phyloP scores from a whole-genome alignment of 352 stramenopile genomes.

The Pythium biforme region DNA sequence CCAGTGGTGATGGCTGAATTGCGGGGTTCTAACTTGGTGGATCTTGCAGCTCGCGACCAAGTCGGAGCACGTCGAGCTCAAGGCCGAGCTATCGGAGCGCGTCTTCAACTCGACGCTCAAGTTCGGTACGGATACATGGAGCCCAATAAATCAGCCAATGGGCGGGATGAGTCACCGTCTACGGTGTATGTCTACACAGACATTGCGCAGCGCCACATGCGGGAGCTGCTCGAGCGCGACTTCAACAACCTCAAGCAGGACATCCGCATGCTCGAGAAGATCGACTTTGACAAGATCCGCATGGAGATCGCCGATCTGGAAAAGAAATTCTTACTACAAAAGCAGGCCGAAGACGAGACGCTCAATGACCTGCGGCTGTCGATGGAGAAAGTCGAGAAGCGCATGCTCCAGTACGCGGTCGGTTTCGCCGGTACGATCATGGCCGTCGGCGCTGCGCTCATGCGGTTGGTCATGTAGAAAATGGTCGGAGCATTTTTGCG shows the following conservation, averaged over 20 bases:
- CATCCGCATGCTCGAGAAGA: conserved; percentile 89
- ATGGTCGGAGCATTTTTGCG: background rate
- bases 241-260: conserved; percentile 90
- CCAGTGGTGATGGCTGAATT: no score
- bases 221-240: conserved; percentile 84
- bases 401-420: conserved; percentile 86
- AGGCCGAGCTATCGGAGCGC: conserved; percentile 82
- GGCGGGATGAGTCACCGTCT: no score
- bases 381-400: conserved; percentile 89
- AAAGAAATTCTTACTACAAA: conserved; percentile 89
- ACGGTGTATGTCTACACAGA: conserved; percentile 34
- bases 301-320: conserved; percentile 86
- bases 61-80: conserved; percentile 82
- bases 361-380: conserved; percentile 83
- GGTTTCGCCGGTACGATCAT: conserved; percentile 88
- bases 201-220: conserved; percentile 86
- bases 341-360: conserved; percentile 86
- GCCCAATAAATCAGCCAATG: background rate
- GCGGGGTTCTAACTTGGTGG: no score
- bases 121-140: conserved; percentile 49
- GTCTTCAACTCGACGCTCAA: conserved; percentile 90
- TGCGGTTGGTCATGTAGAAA: conserved; percentile 67
- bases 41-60: conserved; percentile 80
- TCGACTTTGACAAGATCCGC: conserved; percentile 89
- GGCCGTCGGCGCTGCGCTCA: conserved; percentile 74